Conservation (phyloP, 768 basidiomycete genomes). For the Auriscalpium vulgare region DNA sequence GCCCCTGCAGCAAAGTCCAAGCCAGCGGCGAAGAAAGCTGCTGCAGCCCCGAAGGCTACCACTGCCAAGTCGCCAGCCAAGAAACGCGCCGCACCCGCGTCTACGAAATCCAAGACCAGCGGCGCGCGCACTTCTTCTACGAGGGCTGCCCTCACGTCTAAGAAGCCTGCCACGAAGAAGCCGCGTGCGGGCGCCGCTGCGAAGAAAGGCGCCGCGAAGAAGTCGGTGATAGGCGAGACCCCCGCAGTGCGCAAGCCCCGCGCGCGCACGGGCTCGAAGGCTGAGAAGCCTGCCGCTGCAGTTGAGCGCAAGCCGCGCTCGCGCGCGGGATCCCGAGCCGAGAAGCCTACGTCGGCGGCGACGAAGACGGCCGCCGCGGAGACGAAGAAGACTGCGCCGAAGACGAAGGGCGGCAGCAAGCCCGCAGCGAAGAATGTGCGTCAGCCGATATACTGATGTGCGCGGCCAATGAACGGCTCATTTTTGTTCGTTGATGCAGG, state of each 20-base stretch:
- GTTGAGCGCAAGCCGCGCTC: not conserved
- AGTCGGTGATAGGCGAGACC: not conserved
- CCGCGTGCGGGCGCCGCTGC: not conserved
- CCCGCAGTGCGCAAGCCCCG: not conserved
- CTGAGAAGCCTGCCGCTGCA: conserved; percentile 4
- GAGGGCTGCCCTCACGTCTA: no score
- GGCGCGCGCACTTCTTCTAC: no score
- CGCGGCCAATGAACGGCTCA: no score
- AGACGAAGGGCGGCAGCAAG: not conserved
- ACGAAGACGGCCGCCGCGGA: conserved; percentile 22
- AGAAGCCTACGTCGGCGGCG: conserved; percentile 15
- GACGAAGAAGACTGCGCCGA: not conserved
- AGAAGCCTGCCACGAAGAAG: conserved; percentile 14
- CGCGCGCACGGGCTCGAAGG: not conserved
- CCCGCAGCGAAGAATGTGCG: conserved; percentile 1
- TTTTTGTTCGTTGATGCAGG: no score
- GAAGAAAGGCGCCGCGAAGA: not conserved
- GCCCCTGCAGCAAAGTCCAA: conserved; percentile 1
- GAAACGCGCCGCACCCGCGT: no score
- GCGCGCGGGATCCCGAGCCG: not conserved
- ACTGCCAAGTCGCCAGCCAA: conserved; percentile 10
- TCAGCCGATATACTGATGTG: not conserved
- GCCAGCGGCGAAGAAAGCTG: conserved; percentile 13
- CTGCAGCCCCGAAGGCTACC: conserved; percentile 27
- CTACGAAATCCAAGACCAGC: no score